Percentiles rank a stretch among this genome's conserved stretches.
These are phyloP conservation scores for Luzula sylvatica DNA, from an alignment of 176 grass and related monocot genomes.

Conservation along the genomic window DNA sequence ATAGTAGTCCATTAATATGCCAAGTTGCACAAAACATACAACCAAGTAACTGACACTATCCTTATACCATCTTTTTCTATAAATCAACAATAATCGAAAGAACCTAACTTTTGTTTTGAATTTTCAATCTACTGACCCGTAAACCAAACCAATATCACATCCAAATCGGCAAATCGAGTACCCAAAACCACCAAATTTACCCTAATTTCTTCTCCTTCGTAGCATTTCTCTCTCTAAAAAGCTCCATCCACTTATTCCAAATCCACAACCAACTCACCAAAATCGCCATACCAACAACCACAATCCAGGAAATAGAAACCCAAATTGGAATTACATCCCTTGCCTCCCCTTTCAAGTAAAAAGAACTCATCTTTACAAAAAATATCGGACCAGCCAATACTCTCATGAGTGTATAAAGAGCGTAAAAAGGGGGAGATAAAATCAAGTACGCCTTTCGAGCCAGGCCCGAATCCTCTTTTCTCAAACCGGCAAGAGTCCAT, in stretches of 20 bases:
- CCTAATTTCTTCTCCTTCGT: slow-evolving; percentile 37
- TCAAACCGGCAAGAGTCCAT: slow-evolving; percentile 78
- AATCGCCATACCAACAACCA: slow-evolving; percentile 68
- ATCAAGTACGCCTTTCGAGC: slow-evolving; percentile 40
- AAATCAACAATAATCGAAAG: slow-evolving; percentile 12
- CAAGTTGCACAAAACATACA: neutral
- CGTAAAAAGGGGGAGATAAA: slow-evolving; percentile 73
- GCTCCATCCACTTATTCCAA: slow-evolving; percentile 81
- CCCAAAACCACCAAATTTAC: slow-evolving; percentile 4
- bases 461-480: slow-evolving; percentile 46
- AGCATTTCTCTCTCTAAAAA: slow-evolving; percentile 42
- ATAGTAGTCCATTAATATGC: neutral
- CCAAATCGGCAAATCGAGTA: neutral
- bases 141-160: slow-evolving; percentile 5
- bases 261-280: slow-evolving; percentile 86
- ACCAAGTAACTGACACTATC: neutral
- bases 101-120: slow-evolving; percentile 5
- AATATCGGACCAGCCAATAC: slow-evolving; percentile 58
- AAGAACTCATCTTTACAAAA: slow-evolving; percentile 57
- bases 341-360: slow-evolving; percentile 59
- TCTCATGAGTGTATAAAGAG: slow-evolving; percentile 73
- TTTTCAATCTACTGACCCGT: neutral
- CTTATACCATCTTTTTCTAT: slow-evolving; percentile 10
- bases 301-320: slow-evolving; percentile 73
- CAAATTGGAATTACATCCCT: slow-evolving; percentile 65